Base-by-base conservation (phyloP, 164 flowering plant genomes). In the Magnolia officinalis region DNA sequence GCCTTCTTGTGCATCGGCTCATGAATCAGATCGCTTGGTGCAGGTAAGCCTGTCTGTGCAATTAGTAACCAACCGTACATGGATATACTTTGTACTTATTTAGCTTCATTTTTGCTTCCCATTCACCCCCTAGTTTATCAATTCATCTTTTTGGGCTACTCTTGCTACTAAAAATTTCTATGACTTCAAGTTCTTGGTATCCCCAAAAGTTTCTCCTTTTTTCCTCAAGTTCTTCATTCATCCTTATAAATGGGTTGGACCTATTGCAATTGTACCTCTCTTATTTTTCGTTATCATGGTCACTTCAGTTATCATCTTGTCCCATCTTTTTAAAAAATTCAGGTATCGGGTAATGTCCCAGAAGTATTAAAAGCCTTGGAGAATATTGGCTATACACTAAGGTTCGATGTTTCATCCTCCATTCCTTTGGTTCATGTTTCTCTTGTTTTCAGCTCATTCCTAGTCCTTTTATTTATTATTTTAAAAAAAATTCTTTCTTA, bases 1-100 rank as follows among this genome's bases (percentile, higher is more conserved):
- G 82, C 94, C 97, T 74, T 64, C 88, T 16, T 95, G 96, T 83
- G 98, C 98, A 65, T 94, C 98, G 84, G 93, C 95, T 29, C 88
- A 86, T 83, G 95, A 92, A 80, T 92, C 96, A 79, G 98, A 95
- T 84, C 90, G 97, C 66, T 82, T 95, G 73, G 92, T 95, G 18
- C 97, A 92, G 94, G 97, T 95, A 50, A 79, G 78, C 19, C 74
- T 74, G 29, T 75, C 51, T 50, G 66, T 55, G 26, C 37, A 65
- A 11, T 65, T 65, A 20, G 31, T 65, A 9, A 8, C 13, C 68
- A n/a, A 20, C 21, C 11, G 26, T 20, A 23, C 37, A 20, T 65
- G 68, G 45, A 37, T 37, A 37, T 37, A 37, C 45, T 37, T 21
- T 65, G 8, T 9, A 65, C 11, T 68, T 68, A 50, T 68, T 68